phyloP scores from a whole-genome alignment of 805 yeast genomes.

The Ogataea sp. region DNA sequence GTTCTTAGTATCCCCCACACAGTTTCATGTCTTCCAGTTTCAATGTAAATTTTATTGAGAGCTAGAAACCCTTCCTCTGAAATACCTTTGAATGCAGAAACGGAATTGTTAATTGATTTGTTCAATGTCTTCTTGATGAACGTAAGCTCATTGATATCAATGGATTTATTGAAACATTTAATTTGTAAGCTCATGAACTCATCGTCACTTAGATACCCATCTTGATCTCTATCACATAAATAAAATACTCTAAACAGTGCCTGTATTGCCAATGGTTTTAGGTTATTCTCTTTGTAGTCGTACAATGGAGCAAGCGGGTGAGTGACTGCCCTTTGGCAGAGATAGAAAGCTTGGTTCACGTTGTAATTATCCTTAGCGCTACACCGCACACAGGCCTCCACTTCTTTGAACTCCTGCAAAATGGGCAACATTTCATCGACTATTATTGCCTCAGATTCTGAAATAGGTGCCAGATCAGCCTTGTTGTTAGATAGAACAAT shows the following conservation, averaged over 20 bases:
- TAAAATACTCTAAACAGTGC: conserved; percentile 81
- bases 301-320: conserved; percentile 90
- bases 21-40: conserved; percentile 91
- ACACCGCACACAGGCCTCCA: conserved; percentile 84
- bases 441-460: conserved; percentile 38
- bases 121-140: conserved; percentile 31
- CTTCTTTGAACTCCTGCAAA: conserved; percentile 85
- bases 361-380: conserved; percentile 80
- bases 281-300: conserved; percentile 79
- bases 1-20: conserved; percentile 91
- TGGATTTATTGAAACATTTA: conserved; percentile 59
- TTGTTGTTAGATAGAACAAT: conserved; percentile 84
- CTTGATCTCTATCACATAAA: conserved; percentile 84
- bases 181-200: conserved; percentile 67
- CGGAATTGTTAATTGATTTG: conserved; percentile 19
- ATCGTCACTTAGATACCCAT: conserved; percentile 63
- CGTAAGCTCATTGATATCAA: conserved; percentile 39
- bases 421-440: conserved; percentile 82
- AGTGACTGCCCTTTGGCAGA: conserved; percentile 88
- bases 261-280: conserved; percentile 67
- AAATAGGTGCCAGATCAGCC: conserved; percentile 18
- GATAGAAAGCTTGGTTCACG: conserved; percentile 84
- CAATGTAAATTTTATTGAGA: conserved; percentile 76
- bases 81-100: conserved; percentile 44
- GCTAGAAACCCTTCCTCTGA: conserved; percentile 68